Conservation (phyloP, 495 filamentous ascomycete species). For the Penicillium fimorum region DNA sequence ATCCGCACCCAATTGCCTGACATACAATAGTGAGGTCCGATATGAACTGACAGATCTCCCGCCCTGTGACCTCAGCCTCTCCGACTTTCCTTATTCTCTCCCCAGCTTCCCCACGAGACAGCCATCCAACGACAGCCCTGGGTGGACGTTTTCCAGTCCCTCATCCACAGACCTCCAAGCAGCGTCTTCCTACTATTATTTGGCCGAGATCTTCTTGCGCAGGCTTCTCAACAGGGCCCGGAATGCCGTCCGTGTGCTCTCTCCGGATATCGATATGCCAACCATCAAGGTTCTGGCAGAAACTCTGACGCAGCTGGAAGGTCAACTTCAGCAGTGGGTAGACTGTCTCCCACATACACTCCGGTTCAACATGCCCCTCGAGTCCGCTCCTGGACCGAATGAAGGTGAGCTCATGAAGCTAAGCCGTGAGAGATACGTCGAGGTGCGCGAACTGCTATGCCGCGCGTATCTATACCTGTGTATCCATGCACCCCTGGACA, state of each 20-base stretch:
- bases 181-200: slow-evolving; percentile 39
- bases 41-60: slow-evolving; percentile 33
- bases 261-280: slow-evolving; percentile 27
- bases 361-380: slow-evolving; percentile 32
- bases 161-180: slow-evolving; percentile 27
- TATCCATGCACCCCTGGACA: slow-evolving; percentile 24
- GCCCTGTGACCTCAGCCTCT: slow-evolving; percentile 30
- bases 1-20: not conserved
- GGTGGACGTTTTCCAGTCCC: slow-evolving; percentile 21
- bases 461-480: slow-evolving; percentile 40
- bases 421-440: slow-evolving; percentile 38
- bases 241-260: slow-evolving; percentile 34
- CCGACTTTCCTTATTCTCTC: slow-evolving; percentile 38
- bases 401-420: slow-evolving; percentile 37
- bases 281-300: slow-evolving; percentile 27
- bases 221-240: slow-evolving; percentile 38
- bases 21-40: slow-evolving; percentile 31
- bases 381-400: slow-evolving; percentile 20
- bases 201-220: slow-evolving; percentile 40
- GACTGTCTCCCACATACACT: slow-evolving; percentile 33
- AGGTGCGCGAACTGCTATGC: slow-evolving; percentile 40
- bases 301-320: slow-evolving; percentile 33
- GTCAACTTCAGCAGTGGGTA: slow-evolving; percentile 39
- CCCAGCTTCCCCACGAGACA: slow-evolving; percentile 29
- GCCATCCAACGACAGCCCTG: slow-evolving; percentile 13